Percentiles rank a stretch among this genome's conserved stretches.
phyloP scores from a whole-genome alignment of 768 basidiomycete genomes.

The Pisolithus albus region DNA sequence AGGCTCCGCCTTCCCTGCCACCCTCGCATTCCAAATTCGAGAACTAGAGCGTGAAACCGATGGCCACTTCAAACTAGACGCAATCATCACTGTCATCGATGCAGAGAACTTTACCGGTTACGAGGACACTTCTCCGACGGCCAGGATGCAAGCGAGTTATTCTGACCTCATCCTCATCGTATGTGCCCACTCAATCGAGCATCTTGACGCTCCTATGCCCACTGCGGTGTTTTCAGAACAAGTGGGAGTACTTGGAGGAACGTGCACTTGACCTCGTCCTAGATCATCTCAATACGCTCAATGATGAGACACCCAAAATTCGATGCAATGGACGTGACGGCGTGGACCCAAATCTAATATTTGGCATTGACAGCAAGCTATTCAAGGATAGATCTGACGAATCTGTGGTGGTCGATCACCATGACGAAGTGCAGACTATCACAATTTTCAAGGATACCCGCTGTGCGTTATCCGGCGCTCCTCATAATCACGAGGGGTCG shows the following conservation, averaged over 20 bases:
- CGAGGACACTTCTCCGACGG: conserved; percentile 87
- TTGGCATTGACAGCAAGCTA: conserved; percentile 84
- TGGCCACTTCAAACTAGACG: conserved; percentile 75
- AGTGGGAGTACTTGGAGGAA: conserved; percentile 83
- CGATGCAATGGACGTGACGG: conserved; percentile 56
- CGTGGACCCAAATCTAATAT: conserved; percentile 73
- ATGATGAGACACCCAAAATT: conserved; percentile 85
- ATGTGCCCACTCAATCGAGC: conserved; percentile 20
- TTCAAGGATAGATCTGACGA: conserved; percentile 33
- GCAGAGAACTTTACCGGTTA: conserved; percentile 91
- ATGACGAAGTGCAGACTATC: conserved; percentile 82
- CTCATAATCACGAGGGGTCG: conserved; percentile 10
- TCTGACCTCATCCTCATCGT: conserved; percentile 87
- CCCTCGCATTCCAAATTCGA: conserved; percentile 89
- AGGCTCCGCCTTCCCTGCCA: conserved; percentile 93
- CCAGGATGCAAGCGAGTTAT: conserved; percentile 92
- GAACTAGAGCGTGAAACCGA: conserved; percentile 77
- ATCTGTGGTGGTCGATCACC: conserved; percentile 34
- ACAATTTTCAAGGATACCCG: conserved; percentile 48
- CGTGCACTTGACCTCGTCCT: conserved; percentile 73
- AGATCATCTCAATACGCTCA: conserved; percentile 84
- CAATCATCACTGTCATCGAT: conserved; percentile 86
- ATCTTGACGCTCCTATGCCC: not conserved
- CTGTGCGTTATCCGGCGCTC: conserved; percentile 2
- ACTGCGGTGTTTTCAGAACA: conserved; percentile 49